Base-by-base conservation (phyloP, 208 protist species). In the Crithidia brevicula region DNA sequence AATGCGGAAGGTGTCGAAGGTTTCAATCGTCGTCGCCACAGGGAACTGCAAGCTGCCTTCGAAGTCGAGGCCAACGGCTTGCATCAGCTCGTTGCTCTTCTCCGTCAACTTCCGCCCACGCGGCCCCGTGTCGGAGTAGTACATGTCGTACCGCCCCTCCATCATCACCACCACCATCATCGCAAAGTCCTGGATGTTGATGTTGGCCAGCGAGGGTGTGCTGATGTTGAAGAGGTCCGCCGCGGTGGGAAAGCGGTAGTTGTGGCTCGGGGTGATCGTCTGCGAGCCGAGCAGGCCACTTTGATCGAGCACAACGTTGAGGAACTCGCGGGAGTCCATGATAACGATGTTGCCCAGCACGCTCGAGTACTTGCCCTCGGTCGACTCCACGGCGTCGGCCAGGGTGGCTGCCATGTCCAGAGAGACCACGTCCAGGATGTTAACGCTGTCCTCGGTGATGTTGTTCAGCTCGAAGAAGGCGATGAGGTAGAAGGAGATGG, bases 331-430 rank as follows among this genome's bases (percentile, higher is more conserved):
- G 42, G 69, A 81, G 53, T 98, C 97, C 46, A 99, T 59, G 10
- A 98, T 54, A 3, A 94, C 85, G 25, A 95, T 83, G 72, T 97
- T 98, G 58, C 97, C 97, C 28, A 98, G 34, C 4, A 76, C 50
- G 28, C 82, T 81, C 15, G 97, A 82, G 70, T 93, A 99, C 82
- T 99, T 99, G 33, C 94, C 97, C 43, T 54, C 43, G 5, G 89
- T 52, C 3, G 30, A 62, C 15, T 74, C 66, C 20, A 98, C 81
- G 2, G 54, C 74, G 72, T 96, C 95, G 2, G 85, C 81, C 11
- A 98, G 85, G 1, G 75, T 85, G 4, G 76, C 66, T 2, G 58
- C 25, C 42, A 90, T 20, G 36, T 18, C 27, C 3, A 66, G 46
- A 3, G 56, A 51, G 4, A 66, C 34, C 0, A 85, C 23, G 31